phyloP scores from a whole-genome alignment of 345 rosid genomes.

The Clausena lansium region DNA sequence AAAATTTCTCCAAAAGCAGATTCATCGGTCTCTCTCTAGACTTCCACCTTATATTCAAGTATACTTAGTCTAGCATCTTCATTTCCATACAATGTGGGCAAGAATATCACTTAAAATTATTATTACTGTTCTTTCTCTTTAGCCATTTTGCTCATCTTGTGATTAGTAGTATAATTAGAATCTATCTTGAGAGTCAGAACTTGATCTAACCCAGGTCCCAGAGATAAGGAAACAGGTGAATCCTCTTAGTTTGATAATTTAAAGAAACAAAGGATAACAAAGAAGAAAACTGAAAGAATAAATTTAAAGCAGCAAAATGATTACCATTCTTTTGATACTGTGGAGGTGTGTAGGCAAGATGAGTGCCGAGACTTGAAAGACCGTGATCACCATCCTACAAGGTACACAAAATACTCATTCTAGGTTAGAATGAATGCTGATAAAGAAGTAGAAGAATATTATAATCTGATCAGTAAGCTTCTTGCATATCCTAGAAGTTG shows the following conservation, averaged over 20 bases:
- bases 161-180: not conserved
- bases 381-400: no score
- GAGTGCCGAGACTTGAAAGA: slow-evolving; percentile 32
- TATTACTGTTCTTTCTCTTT: not conserved
- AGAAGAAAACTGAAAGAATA: not conserved
- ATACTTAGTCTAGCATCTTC: not conserved
- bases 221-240: not conserved
- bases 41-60: not conserved
- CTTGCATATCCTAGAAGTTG: slow-evolving; percentile 8
- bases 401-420: no score
- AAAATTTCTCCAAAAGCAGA: not conserved
- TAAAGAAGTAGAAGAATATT: not conserved
- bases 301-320: not conserved
- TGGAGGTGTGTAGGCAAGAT: slow-evolving; percentile 91
- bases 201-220: not conserved
- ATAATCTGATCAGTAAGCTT: not conserved
- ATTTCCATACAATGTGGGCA: not conserved
- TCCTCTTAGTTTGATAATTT: not conserved
- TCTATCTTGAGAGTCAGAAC: not conserved
- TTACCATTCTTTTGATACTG: slow-evolving; percentile 88
- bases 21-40: not conserved
- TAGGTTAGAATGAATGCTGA: not conserved
- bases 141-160: not conserved
- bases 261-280: not conserved
- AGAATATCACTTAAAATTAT: not conserved